Percentiles rank a stretch among this genome's conserved stretches.
These are phyloP conservation scores for Exobasidium rhododendri DNA, from an alignment of 1,284 basidiomycete species.

Conservation along the genomic window DNA sequence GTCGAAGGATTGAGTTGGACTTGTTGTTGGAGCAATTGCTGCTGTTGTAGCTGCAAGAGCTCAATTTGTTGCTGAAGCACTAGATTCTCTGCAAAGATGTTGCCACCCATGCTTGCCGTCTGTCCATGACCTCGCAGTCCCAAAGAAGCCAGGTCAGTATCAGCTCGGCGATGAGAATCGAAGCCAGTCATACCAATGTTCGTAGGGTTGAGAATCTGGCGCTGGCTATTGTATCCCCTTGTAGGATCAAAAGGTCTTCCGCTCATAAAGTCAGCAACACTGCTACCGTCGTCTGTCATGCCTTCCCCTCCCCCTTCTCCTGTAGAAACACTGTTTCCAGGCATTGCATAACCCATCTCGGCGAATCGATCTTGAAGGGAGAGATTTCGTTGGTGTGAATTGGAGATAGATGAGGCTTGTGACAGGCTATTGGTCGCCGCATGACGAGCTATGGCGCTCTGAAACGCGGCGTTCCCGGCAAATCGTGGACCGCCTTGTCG, in stretches of 20 bases:
- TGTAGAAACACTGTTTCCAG: slow-evolving; percentile 6
- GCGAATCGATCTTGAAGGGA: slow-evolving; percentile 41
- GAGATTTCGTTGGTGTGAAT: slow-evolving; percentile 37
- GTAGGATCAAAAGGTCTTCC: slow-evolving; percentile 41
- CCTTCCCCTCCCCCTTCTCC: slow-evolving; percentile 25
- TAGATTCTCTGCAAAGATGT: slow-evolving; percentile 59
- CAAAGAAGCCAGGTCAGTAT: slow-evolving; percentile 32
- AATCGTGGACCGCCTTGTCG: slow-evolving; percentile 42
- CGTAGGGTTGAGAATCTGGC: slow-evolving; percentile 17
- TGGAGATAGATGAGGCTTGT: slow-evolving; percentile 13
- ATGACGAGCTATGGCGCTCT: slow-evolving; percentile 42
- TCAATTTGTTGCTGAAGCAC: slow-evolving; percentile 58
- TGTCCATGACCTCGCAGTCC: slow-evolving; percentile 24
- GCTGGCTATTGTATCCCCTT: slow-evolving; percentile 12
- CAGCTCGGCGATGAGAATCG: slow-evolving; percentile 35
- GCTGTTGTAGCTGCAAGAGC: slow-evolving; percentile 56
- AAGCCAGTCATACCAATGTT: slow-evolving; percentile 13
- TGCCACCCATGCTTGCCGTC: slow-evolving; percentile 72
- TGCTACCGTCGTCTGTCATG: slow-evolving; percentile 38
- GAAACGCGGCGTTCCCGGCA: slow-evolving; percentile 46
- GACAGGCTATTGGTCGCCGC: slow-evolving; percentile 12
- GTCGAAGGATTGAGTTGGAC: slow-evolving; percentile 39
- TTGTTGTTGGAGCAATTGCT: slow-evolving; percentile 55
- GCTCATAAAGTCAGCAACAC: slow-evolving; percentile 36
- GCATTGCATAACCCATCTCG: slow-evolving; percentile 37